Base-by-base conservation (phyloP, 805 yeast genomes). In the Debaryomyces hansenii region DNA sequence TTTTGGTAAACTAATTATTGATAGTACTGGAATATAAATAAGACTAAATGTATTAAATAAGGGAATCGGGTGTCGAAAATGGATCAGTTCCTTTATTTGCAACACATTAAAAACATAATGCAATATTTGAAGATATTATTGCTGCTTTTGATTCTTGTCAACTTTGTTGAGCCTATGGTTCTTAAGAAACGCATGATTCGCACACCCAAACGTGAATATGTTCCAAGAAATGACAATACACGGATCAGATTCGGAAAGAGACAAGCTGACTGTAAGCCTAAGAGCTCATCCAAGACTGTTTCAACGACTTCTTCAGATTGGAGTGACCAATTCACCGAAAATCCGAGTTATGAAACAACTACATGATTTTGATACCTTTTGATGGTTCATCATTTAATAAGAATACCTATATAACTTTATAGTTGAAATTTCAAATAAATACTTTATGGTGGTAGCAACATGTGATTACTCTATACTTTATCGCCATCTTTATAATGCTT, bases 401-500 rank as follows among this genome's bases (percentile, higher is more conserved):
- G 5, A 12, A 31, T 9, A 31, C 10, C 12, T 31, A n/a, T 31
- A 31, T 31, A 4, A 31, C 3, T 12, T 14, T 31, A 31, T 31
- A 31, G 7, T 31, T 14, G 2, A 24, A 8, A 4, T 31, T 31
- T 12, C 5, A 5, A 31, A 31, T 31, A 31, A 31, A 31, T 31
- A 31, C 11, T 31, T 5, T 31, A 14, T 5, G 14, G 7, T 31
- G 7, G 11, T 6, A 31, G 14, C 7, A 24, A 24, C 27, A 24
- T 24, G 27, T 9, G 27, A 9, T 21, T 37, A 20, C 14, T 21
- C 37, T 57, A 60, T 29, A 60, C 43, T 18, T 46, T 41, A 35
- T 70, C 74, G 27, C 75, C 75, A 51, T 67, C 57, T 29, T 56
- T 56, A 49, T 57, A 71, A 12, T 40, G 46, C 47, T 74, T 66